These are phyloP conservation scores for Ceriops zippeliana DNA, from an alignment of 345 rosid species.

Conservation along the genomic window DNA sequence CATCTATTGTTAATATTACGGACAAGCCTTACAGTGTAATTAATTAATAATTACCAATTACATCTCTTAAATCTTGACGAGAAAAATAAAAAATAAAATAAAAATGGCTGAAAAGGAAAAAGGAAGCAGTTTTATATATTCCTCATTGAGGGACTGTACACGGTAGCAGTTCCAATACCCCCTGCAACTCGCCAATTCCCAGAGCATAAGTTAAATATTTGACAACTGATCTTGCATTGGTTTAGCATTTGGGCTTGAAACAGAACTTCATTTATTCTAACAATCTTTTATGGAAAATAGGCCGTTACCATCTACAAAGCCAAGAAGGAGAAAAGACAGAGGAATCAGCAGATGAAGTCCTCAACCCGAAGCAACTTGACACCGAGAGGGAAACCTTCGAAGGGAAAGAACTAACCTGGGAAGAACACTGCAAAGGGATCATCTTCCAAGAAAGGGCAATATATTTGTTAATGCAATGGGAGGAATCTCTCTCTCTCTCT, in stretches of 20 bases:
- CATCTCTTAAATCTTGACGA: no score
- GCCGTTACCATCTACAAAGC: slow-evolving; percentile 72
- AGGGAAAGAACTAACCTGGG: slow-evolving; percentile 21
- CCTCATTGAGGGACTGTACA: no score
- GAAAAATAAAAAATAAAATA: no score
- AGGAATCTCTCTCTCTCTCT: no score
- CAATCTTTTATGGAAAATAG: slow-evolving; percentile 29
- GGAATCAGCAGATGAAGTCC: slow-evolving; percentile 32
- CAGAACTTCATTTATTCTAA: background rate
- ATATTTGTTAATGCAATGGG: no score
- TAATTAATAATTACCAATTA: no score
- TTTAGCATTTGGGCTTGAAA: background rate
- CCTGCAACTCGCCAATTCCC: background rate
- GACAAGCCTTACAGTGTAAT: no score
- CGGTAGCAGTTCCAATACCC: no score
- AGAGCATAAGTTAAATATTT: background rate
- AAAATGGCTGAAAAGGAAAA: no score
- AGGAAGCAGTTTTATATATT: no score
- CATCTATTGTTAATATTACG: no score
- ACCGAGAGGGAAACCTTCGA: slow-evolving; percentile 34
- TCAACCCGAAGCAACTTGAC: slow-evolving; percentile 46
- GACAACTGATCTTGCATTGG: slow-evolving; percentile 1
- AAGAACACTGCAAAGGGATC: slow-evolving; percentile 39
- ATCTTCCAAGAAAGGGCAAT: slow-evolving; percentile 28
- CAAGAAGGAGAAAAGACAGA: slow-evolving; percentile 62